Percentiles rank a stretch among this genome's conserved stretches.
Conservation (phyloP, 805 yeast species). For the Metschnikowia continentalis region DNA sequence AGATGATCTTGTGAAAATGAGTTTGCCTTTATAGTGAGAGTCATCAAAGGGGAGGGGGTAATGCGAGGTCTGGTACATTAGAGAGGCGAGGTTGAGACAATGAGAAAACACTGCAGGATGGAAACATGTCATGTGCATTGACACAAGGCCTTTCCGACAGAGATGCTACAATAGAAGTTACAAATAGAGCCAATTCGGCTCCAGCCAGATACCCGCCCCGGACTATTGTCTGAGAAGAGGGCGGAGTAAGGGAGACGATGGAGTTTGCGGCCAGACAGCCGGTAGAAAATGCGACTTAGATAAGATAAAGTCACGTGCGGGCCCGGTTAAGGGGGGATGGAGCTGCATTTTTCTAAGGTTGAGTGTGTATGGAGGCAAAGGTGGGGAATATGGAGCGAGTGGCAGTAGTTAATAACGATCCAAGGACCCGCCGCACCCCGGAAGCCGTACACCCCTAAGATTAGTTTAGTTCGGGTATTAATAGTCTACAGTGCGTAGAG, state of each 20-base stretch:
- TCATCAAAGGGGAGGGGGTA: constrained; percentile 2
- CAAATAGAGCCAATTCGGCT: neutral
- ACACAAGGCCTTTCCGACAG: neutral
- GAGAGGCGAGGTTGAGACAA: constrained; percentile 4
- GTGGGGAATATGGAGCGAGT: neutral
- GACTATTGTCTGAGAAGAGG: no score
- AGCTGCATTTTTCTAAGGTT: no score
- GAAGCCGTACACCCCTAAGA: neutral
- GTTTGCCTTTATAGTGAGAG: neutral
- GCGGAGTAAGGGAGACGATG: no score
- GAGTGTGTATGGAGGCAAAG: no score
- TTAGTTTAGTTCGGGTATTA: neutral
- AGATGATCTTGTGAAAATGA: constrained; percentile 1
- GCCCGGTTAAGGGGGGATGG: no score
- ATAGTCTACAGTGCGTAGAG: neutral
- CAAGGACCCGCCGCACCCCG: no score
- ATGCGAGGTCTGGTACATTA: constrained; percentile 6
- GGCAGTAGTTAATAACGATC: neutral
- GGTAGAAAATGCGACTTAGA: constrained; percentile 6
- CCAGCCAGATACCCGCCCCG: neutral
- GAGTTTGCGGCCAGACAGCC: neutral
- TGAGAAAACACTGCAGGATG: neutral
- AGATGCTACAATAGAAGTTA: neutral
- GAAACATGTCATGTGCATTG: neutral
- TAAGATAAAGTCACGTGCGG: constrained; percentile 20